Percentiles rank a stretch among this genome's conserved stretches.
phyloP scores from a whole-genome alignment of 1,284 basidiomycete genomes.

The Boletus hoseneyae region DNA sequence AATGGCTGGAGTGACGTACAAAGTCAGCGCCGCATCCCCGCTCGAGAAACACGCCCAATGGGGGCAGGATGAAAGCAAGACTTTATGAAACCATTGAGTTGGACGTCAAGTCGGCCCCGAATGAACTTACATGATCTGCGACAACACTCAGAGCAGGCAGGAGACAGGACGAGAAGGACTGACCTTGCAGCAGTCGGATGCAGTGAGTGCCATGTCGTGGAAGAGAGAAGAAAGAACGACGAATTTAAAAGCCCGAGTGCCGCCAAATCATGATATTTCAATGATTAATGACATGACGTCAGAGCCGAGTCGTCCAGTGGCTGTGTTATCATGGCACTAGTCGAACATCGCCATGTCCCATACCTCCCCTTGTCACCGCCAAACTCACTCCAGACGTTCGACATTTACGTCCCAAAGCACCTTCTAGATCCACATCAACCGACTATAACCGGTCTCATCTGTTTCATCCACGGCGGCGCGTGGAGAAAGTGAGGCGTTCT shows the following conservation, averaged over 20 bases:
- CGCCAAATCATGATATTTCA: too few species aligned
- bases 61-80: conserved; percentile 70
- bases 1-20: conserved; percentile 35
- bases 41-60: conserved; percentile 78
- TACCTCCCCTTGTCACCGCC: conserved; percentile 34
- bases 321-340: conserved; percentile 17
- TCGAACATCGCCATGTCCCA: conserved; percentile 38
- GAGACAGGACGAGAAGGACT: not conserved
- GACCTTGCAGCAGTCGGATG: conserved; percentile 74
- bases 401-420: conserved; percentile 41
- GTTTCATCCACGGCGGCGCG: conserved; percentile 76
- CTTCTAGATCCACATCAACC: not conserved
- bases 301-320: conserved; percentile 11
- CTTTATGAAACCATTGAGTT: conserved; percentile 33
- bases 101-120: not conserved
- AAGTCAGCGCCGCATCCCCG: conserved; percentile 71
- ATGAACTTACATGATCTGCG: conserved; percentile 36
- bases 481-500: conserved; percentile 62
- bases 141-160: conserved; percentile 4
- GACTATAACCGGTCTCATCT: conserved; percentile 38
- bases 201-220: conserved; percentile 61
- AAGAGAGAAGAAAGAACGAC: not conserved
- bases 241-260: too few species aligned
- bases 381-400: conserved; percentile 43
- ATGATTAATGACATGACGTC: conserved; percentile 30